These are phyloP conservation scores for Cyclocybe aegerita DNA, from an alignment of 768 basidiomycete genomes.

Conservation along the genomic window DNA sequence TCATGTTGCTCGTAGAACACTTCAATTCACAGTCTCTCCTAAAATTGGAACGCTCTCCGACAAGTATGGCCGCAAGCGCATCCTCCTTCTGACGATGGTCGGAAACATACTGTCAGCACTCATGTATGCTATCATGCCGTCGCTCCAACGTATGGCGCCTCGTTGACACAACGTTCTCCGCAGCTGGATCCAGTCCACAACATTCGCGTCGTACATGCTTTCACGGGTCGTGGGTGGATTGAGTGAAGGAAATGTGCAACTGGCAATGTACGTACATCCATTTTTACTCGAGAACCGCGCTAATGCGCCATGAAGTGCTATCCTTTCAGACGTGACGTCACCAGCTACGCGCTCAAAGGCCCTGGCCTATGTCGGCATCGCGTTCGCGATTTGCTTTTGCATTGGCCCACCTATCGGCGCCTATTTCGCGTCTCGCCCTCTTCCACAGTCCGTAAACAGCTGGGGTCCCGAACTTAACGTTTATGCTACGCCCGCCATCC, in stretches of 20 bases:
- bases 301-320: conserved; percentile 56
- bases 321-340: conserved; percentile 88
- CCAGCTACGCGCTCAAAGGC: conserved; percentile 79
- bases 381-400: conserved; percentile 94
- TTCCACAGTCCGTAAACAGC: conserved; percentile 56
- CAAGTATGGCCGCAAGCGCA: conserved; percentile 81
- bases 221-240: conserved; percentile 91
- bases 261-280: conserved; percentile 72
- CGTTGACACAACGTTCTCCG: neutral
- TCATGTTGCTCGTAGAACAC: conserved; percentile 51
- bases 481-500: conserved; percentile 85
- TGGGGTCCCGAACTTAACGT: conserved; percentile 75
- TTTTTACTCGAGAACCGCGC: neutral
- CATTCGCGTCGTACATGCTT: conserved; percentile 87
- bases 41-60: conserved; percentile 84
- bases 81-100: conserved; percentile 85
- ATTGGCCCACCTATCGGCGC: conserved; percentile 94
- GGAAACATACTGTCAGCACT: conserved; percentile 92
- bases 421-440: conserved; percentile 88
- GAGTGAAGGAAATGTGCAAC: conserved; percentile 96
- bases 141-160: neutral
- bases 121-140: conserved; percentile 50
- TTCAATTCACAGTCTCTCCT: conserved; percentile 85
- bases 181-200: conserved; percentile 89
- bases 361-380: conserved; percentile 91